phyloP scores from a whole-genome alignment of 257 asterid species.

The Solanum etuberosum region DNA sequence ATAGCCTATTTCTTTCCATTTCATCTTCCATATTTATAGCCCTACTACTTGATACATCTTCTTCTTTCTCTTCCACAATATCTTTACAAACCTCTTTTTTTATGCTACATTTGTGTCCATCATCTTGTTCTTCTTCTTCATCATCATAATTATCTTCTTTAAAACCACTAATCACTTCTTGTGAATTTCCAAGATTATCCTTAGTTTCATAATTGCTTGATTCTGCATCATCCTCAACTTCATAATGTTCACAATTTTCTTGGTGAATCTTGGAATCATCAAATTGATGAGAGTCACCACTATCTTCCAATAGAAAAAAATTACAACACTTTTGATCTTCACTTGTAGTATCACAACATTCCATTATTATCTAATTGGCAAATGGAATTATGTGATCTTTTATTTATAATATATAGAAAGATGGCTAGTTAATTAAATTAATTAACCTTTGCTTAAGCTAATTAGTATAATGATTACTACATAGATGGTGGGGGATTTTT shows the following conservation, averaged over 20 bases:
- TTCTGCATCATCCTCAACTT: slow-evolving; percentile 11
- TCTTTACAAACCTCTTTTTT: not conserved
- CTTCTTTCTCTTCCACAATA: not conserved
- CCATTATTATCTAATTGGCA: not conserved
- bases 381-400: not conserved
- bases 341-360: not conserved
- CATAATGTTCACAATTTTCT: not conserved
- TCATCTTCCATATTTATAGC: not conserved
- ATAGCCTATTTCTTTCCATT: slow-evolving; percentile 9
- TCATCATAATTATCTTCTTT: not conserved
- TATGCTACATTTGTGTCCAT: not conserved
- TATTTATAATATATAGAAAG: not conserved
- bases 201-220: slow-evolving; percentile 4
- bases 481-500: not conserved
- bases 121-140: not conserved
- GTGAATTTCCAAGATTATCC: not conserved
- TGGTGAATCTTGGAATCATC: not conserved
- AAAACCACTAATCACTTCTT: not conserved
- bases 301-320: slow-evolving; percentile 1
- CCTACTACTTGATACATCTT: not conserved
- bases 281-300: slow-evolving; percentile 11
- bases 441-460: not conserved
- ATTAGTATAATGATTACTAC: not conserved
- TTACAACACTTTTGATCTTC: not conserved
- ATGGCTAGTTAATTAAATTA: not conserved